Evolutionary conservation across 805 yeast genomes (phyloP), one percentile per base, ranked within the genome.

Genomic region (Pichia occidentalis): DNA sequence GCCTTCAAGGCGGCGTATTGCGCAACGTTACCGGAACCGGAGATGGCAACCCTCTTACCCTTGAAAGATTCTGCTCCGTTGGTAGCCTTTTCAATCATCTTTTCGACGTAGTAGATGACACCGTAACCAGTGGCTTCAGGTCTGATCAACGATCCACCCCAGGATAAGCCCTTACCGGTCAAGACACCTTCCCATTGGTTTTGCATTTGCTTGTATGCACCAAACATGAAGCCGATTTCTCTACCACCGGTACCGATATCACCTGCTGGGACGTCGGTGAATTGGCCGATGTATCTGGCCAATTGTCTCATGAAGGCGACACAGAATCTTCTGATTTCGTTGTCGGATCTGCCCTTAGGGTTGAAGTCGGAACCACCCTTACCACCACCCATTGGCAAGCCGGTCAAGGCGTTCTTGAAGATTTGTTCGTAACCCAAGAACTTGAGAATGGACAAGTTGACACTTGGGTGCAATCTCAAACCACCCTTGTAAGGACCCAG

Each of bases 71-170:
- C 96, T 68, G 82, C 78, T 65, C 95, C 96, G 51, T 74, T 64
- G 46, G 94, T 71, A 49, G 95, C 96, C 65, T 80, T 79, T 70
- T 85, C 92, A 65, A 90, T 85, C 96, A 90, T 90, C 71, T 90
- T 86, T 70, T 87, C 95, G 51, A 88, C 94, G 73, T 85, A 90
- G 80, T 90, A 90, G 49, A 90, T 90, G 44, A 85, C 71, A 70
- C 98, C 98, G 75, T 80, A 90, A 67, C 98, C 98, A 47, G 98
- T 90, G 50, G 98, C 98, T 77, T 90, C 98, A 51, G 97, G 96
- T 70, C 98, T 84, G 70, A 90, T 88, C 64, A 90, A 75, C 57
- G 97, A 90, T 59, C 97, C 98, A 76, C 98, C 98, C 96, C 97
- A 92, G 63, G 82, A 70, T 60, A 88, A 74, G 59, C 97, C 97